These are phyloP conservation scores for Colletotrichum sojae DNA, from an alignment of 2,329 filamentous ascomycete genomes.

Conservation along the genomic window DNA sequence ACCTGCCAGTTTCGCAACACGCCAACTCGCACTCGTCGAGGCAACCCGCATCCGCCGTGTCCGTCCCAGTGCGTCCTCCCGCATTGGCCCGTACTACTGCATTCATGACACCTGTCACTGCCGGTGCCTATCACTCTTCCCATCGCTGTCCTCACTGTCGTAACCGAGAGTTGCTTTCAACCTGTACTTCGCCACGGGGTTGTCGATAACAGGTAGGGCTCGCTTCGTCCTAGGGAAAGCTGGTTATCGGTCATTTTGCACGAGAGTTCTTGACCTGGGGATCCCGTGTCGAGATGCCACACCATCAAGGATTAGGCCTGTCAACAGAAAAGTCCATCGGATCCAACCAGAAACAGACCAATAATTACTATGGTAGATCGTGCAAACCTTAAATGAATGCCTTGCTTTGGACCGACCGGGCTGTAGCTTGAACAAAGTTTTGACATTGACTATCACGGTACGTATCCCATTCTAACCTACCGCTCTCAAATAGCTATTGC, in stretches of 20 bases:
- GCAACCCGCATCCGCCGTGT: not conserved
- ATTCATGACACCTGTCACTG: constrained; percentile 16
- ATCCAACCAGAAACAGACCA: not conserved
- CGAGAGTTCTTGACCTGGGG: too few relatives aligned
- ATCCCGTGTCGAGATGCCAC: not conserved
- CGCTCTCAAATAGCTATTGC: constrained; percentile 20
- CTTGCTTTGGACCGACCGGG: not conserved
- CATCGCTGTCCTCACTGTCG: not conserved
- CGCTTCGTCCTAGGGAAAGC: too few relatives aligned
- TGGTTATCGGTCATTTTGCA: too few relatives aligned
- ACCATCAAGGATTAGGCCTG: not conserved
- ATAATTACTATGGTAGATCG: not conserved
- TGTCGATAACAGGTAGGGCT: too few relatives aligned
- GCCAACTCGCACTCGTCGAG: not conserved
- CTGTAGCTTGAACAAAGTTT: not conserved
- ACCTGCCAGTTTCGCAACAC: too few relatives aligned
- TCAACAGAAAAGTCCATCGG: not conserved
- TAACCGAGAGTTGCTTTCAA: too few relatives aligned
- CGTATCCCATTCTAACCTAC: not conserved
- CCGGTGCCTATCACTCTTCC: not conserved
- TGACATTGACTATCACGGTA: constrained; percentile 4
- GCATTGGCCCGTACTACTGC: constrained; percentile 1
- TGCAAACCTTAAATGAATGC: not conserved
- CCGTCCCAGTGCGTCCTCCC: not conserved
- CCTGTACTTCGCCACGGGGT: too few relatives aligned